phyloP scores from a whole-genome alignment of 495 filamentous ascomycete genomes.

The Aspergillus wentii region DNA sequence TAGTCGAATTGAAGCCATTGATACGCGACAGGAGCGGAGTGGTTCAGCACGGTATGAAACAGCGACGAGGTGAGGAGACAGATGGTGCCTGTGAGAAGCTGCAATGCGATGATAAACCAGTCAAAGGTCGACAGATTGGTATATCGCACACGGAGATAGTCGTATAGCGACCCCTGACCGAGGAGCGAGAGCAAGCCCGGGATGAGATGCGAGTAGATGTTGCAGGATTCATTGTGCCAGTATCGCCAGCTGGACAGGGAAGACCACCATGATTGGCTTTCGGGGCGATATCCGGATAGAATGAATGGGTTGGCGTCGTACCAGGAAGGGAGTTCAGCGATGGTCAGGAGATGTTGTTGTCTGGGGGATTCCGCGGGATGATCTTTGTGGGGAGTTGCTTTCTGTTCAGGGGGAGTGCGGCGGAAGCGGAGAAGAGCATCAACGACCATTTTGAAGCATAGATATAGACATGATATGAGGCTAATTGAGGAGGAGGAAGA shows the following conservation, averaged over 20 bases:
- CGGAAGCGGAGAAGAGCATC: conserved; percentile 4
- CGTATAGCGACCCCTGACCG: conserved; percentile 4
- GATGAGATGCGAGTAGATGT: conserved; percentile 28
- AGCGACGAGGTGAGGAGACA: conserved; percentile 14
- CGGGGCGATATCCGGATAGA: conserved; percentile 27
- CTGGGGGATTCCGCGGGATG: too few relatives aligned
- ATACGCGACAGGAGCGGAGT: conserved; percentile 8
- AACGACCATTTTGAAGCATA: conserved; percentile 3
- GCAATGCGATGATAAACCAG: conserved; percentile 7
- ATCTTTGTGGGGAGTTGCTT: not conserved
- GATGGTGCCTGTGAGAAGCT: conserved; percentile 6
- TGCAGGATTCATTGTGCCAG: conserved; percentile 24
- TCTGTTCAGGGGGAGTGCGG: not conserved
- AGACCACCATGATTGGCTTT: conserved; percentile 21
- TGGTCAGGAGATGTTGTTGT: conserved; percentile 1
- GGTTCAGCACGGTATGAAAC: conserved; percentile 16
- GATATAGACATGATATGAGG: too few relatives aligned
- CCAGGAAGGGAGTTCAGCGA: conserved; percentile 19
- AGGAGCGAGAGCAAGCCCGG: conserved; percentile 14
- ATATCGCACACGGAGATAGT: not conserved
- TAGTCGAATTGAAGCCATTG: conserved; percentile 14
- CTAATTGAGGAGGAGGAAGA: not conserved
- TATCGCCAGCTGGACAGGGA: conserved; percentile 27
- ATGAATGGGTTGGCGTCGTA: conserved; percentile 33
- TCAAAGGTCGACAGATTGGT: conserved; percentile 6